These are phyloP conservation scores for Fusarium penzigii DNA, from an alignment of 2,329 filamentous ascomycete species.

Conservation along the genomic window DNA sequence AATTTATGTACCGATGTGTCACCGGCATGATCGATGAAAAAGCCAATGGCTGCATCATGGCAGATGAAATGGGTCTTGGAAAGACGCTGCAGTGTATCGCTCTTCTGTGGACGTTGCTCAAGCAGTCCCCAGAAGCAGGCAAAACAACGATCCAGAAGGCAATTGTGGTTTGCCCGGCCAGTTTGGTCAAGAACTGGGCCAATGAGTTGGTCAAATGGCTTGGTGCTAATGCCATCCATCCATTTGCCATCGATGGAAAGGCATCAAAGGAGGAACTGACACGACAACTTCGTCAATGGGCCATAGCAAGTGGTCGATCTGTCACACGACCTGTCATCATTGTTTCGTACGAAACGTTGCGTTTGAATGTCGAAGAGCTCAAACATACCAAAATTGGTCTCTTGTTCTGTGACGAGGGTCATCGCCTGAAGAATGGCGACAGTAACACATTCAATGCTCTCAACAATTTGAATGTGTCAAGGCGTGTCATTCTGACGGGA, in stretches of 20 bases:
- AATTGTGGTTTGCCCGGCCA: slow-evolving; percentile 94
- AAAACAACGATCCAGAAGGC: slow-evolving; percentile 94
- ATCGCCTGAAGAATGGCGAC: slow-evolving; percentile 94
- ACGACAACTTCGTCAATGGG: slow-evolving; percentile 90
- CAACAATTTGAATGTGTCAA: slow-evolving; percentile 85
- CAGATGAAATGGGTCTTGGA: slow-evolving; percentile 96
- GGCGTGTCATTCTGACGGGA: slow-evolving; percentile 91
- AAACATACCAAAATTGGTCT: slow-evolving; percentile 88
- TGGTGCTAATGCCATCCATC: slow-evolving; percentile 83
- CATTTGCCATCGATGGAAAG: slow-evolving; percentile 96
- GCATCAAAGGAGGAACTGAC: slow-evolving; percentile 92
- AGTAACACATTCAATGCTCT: slow-evolving; percentile 92
- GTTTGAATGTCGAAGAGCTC: slow-evolving; percentile 86
- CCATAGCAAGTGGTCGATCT: slow-evolving; percentile 83
- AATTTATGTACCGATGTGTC: slow-evolving; percentile 93
- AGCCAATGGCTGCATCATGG: slow-evolving; percentile 98
- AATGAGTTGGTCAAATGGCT: slow-evolving; percentile 98
- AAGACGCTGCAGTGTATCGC: slow-evolving; percentile 98
- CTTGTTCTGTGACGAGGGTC: slow-evolving; percentile 93
- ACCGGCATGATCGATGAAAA: slow-evolving; percentile 94
- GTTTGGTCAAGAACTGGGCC: slow-evolving; percentile 96
- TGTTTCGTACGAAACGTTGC: slow-evolving; percentile 94
- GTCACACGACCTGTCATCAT: slow-evolving; percentile 93
- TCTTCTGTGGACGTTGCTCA: slow-evolving; percentile 93
- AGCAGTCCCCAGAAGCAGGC: slow-evolving; percentile 94